Conservation (phyloP, 2,329 filamentous ascomycete genomes). For the Phialophora chinensis region DNA sequence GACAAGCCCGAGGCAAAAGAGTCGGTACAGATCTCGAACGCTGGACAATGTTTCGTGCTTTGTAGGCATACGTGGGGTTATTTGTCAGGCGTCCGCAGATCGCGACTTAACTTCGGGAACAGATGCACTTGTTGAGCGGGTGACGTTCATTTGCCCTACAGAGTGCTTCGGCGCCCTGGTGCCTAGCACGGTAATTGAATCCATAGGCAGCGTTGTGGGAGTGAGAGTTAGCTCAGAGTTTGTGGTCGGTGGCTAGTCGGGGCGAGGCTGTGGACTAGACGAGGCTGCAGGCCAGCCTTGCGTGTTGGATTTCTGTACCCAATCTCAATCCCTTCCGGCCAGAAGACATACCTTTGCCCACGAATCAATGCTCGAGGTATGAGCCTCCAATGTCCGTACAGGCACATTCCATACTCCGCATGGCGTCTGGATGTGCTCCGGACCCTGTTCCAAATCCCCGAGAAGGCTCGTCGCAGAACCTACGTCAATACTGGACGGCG, state of each 20-base stretch:
- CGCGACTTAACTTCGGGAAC: too few relatives aligned
- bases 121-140: too few relatives aligned
- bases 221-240: not conserved
- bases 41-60: too few relatives aligned
- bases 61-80: too few relatives aligned
- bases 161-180: not conserved
- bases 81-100: too few relatives aligned
- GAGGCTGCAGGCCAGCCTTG: not conserved
- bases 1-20: too few relatives aligned
- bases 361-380: conserved; percentile 22
- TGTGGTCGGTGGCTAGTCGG: too few relatives aligned
- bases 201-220: not conserved
- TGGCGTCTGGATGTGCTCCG: conserved; percentile 33
- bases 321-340: not conserved
- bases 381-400: conserved; percentile 32
- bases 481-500: not conserved
- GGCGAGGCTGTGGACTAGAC: not conserved
- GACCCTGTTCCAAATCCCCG: conserved; percentile 13
- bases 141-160: not conserved
- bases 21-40: too few relatives aligned
- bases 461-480: not conserved
- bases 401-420: conserved; percentile 32
- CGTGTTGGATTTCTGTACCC: not conserved
- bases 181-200: not conserved
- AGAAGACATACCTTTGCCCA: not conserved